phyloP scores from a whole-genome alignment of 2,329 filamentous ascomycete species.

The Colletotrichum sublineola region DNA sequence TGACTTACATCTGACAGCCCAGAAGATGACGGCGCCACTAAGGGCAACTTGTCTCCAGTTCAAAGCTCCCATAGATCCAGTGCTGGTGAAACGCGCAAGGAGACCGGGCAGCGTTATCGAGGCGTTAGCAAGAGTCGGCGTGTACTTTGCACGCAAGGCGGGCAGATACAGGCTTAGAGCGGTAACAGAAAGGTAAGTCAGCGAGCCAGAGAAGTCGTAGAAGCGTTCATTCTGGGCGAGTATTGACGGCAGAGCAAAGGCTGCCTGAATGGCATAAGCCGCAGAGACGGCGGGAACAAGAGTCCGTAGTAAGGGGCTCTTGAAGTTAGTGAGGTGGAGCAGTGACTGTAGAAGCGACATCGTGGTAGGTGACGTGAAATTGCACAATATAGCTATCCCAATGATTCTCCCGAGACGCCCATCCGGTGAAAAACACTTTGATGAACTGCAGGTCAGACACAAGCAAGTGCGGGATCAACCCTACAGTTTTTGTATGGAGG shows the following conservation, averaged over 20 bases:
- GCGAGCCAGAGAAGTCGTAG: conserved; percentile 76
- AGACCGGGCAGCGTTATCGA: conserved; percentile 62
- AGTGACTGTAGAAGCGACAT: conserved; percentile 60
- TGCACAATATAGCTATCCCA: too few species aligned
- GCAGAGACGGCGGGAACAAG: conserved; percentile 72
- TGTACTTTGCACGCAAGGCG: conserved; percentile 65
- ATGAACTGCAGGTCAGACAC: neutral
- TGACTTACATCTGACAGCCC: conserved; percentile 70
- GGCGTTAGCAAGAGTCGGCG: conserved; percentile 51
- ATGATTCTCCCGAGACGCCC: neutral
- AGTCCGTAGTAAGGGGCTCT: conserved; percentile 72
- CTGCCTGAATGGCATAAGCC: conserved; percentile 73
- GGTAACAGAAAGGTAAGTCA: conserved; percentile 76
- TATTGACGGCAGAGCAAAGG: conserved; percentile 73
- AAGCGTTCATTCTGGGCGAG: conserved; percentile 72
- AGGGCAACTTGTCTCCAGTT: conserved; percentile 71
- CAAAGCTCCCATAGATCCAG: conserved; percentile 56
- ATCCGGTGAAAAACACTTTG: neutral
- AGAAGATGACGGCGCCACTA: conserved; percentile 61
- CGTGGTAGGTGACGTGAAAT: neutral
- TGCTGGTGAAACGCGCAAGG: conserved; percentile 58
- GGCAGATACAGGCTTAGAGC: conserved; percentile 73
- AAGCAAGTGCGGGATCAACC: neutral
- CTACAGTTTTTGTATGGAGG: neutral
- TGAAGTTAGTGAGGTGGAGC: conserved; percentile 72